phyloP scores from a whole-genome alignment of 2,329 filamentous ascomycete genomes.

The Dactylellina sp. region DNA sequence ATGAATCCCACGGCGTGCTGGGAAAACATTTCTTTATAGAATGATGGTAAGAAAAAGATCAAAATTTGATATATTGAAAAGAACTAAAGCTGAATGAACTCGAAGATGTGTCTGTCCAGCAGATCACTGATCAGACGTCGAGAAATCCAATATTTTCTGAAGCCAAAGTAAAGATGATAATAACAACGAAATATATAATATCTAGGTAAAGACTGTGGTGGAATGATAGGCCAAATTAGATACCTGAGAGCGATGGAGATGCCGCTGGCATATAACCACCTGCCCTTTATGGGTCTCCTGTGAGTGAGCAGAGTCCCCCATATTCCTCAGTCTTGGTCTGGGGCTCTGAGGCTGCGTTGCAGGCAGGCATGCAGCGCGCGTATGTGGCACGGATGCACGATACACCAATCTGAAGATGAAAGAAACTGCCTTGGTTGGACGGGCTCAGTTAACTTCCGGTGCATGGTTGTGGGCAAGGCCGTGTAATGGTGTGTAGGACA shows the following conservation, averaged over 20 bases:
- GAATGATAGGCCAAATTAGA: slow-evolving; percentile 1
- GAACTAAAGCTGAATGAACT: slow-evolving; percentile 1
- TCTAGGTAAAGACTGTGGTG: slow-evolving; percentile 7
- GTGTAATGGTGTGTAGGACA: background rate
- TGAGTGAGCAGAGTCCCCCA: background rate
- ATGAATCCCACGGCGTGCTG: background rate
- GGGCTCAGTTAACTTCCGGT: too few species aligned
- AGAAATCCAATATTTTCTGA: slow-evolving; percentile 7
- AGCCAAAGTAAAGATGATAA: background rate
- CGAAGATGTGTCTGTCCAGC: slow-evolving; percentile 9
- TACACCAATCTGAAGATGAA: background rate
- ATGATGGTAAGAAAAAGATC: background rate
- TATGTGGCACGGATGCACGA: slow-evolving; percentile 20
- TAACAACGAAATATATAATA: slow-evolving; percentile 1
- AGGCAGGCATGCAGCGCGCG: background rate
- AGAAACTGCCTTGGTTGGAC: background rate
- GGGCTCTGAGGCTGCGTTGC: background rate
- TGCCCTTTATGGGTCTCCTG: background rate
- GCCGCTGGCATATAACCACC: background rate
- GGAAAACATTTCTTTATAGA: background rate
- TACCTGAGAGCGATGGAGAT: background rate
- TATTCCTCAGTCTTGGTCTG: background rate
- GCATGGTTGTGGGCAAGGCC: background rate
- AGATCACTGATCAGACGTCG: slow-evolving; percentile 2
- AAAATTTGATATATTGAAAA: too few species aligned